Conservation (phyloP, 2,329 filamentous ascomycete genomes). For the Macrophomina tecta region DNA sequence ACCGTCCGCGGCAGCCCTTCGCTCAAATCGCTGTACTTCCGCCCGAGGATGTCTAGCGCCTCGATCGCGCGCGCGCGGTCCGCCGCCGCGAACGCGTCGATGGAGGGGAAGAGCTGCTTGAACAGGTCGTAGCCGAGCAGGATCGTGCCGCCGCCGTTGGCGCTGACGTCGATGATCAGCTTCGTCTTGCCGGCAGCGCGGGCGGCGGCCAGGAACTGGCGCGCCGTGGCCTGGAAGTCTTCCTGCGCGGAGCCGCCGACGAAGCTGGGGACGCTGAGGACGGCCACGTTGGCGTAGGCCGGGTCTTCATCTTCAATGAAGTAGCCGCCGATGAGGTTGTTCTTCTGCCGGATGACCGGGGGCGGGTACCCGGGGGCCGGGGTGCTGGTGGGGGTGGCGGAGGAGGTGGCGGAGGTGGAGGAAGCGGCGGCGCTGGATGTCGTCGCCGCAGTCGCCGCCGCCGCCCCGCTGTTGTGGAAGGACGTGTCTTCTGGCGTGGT, state of each 20-base stretch:
- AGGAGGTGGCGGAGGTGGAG: constrained; percentile 31
- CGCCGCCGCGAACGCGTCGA: constrained; percentile 56
- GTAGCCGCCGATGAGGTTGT: constrained; percentile 53
- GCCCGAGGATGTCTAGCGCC: constrained; percentile 52
- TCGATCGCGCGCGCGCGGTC: constrained; percentile 59
- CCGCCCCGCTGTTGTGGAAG: constrained; percentile 8
- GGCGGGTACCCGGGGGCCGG: constrained; percentile 52
- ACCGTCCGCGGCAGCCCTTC: constrained; percentile 41
- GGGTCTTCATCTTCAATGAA: constrained; percentile 49
- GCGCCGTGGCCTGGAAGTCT: constrained; percentile 49
- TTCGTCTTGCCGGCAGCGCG: constrained; percentile 61
- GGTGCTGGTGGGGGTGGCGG: constrained; percentile 30
- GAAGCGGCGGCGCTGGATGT: neutral
- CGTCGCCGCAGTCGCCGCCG: too few relatives aligned
- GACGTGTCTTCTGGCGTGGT: constrained; percentile 34
- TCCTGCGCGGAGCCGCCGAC: constrained; percentile 35
- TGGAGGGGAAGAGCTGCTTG: constrained; percentile 60
- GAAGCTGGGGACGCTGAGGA: constrained; percentile 52
- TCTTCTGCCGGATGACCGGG: constrained; percentile 46
- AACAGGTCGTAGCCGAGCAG: constrained; percentile 67
- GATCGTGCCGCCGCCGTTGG: constrained; percentile 66
- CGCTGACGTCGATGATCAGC: constrained; percentile 65
- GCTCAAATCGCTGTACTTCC: constrained; percentile 45
- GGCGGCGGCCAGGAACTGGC: constrained; percentile 50
- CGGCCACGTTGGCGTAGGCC: constrained; percentile 53